These are phyloP conservation scores for Clarireedia hainanense DNA, from an alignment of 2,329 filamentous ascomycete species.

Conservation along the genomic window DNA sequence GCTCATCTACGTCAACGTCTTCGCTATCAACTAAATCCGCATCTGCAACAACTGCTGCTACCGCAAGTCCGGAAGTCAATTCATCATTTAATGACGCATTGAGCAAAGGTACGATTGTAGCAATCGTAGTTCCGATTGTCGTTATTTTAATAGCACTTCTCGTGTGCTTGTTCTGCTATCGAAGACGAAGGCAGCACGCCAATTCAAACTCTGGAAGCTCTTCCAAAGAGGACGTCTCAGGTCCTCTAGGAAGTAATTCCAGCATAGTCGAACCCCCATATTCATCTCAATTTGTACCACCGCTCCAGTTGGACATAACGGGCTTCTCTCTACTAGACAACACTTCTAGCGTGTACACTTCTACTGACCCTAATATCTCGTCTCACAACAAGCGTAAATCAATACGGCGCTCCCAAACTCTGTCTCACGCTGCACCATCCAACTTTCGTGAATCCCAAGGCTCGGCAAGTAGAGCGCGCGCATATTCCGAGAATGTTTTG, in stretches of 20 bases:
- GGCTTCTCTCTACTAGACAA: constrained; percentile 13
- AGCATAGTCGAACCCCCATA: constrained; percentile 12
- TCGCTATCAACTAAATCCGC: constrained; percentile 8
- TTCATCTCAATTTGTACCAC: constrained; percentile 11
- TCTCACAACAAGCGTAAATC: constrained; percentile 1
- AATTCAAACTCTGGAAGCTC: constrained; percentile 7
- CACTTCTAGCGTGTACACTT: constrained; percentile 4
- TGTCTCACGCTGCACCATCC: constrained; percentile 11
- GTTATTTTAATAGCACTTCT: constrained; percentile 16
- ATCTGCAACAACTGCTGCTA: neutral
- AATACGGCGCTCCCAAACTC: constrained; percentile 2
- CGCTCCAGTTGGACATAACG: constrained; percentile 21
- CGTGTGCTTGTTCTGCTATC: constrained; percentile 17
- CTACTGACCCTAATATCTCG: neutral
- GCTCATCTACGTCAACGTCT: neutral
- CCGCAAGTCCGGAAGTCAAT: neutral
- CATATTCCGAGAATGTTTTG: constrained; percentile 23
- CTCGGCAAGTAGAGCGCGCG: constrained; percentile 13
- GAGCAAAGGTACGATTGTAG: constrained; percentile 17
- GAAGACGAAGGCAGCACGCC: constrained; percentile 10
- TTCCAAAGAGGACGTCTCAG: constrained; percentile 21
- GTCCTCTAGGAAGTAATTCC: constrained; percentile 15
- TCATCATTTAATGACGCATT: constrained; percentile 2
- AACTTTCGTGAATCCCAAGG: constrained; percentile 10
- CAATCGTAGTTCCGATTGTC: constrained; percentile 19